phyloP scores from a whole-genome alignment of 1,139 yeast species.

The Spencermartinsiella ligniputridi region DNA sequence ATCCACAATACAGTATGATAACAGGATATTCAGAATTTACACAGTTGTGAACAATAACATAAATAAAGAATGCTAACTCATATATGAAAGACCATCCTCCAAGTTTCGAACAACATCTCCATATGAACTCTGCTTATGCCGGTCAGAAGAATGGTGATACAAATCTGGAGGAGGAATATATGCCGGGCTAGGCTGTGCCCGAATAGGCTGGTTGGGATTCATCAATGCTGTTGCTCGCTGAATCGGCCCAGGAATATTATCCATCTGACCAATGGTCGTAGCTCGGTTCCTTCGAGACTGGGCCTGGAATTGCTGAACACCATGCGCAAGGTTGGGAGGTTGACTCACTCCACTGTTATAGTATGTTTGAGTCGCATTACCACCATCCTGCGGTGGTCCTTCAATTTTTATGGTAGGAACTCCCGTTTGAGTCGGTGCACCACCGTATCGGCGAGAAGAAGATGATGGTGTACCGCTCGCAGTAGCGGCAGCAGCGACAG shows the following conservation, averaged over 20 bases:
- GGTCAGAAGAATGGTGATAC: constrained; percentile 14
- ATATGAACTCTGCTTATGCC: constrained; percentile 13
- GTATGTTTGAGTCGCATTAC: neutral
- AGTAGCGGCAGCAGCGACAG: neutral
- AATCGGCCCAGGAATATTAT: constrained; percentile 38
- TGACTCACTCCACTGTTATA: neutral
- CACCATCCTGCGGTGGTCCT: neutral
- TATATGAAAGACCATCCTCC: constrained; percentile 29
- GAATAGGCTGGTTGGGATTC: constrained; percentile 36
- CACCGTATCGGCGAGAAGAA: neutral
- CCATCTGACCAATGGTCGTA: constrained; percentile 39
- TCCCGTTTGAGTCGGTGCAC: neutral
- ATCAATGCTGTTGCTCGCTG: constrained; percentile 41
- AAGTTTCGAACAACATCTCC: constrained; percentile 31
- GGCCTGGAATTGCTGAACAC: neutral
- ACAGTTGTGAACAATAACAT: constrained; percentile 1
- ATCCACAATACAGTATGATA: no score
- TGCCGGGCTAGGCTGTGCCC: constrained; percentile 39
- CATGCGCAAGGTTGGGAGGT: neutral
- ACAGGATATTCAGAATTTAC: neutral
- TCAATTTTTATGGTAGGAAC: constrained; percentile 3
- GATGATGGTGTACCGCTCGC: neutral
- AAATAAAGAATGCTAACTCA: constrained; percentile 7
- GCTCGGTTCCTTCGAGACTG: constrained; percentile 34
- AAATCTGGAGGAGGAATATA: constrained; percentile 40